Base-by-base conservation (phyloP, 1,139 yeast species). In the Sugiyamaella japonica region DNA sequence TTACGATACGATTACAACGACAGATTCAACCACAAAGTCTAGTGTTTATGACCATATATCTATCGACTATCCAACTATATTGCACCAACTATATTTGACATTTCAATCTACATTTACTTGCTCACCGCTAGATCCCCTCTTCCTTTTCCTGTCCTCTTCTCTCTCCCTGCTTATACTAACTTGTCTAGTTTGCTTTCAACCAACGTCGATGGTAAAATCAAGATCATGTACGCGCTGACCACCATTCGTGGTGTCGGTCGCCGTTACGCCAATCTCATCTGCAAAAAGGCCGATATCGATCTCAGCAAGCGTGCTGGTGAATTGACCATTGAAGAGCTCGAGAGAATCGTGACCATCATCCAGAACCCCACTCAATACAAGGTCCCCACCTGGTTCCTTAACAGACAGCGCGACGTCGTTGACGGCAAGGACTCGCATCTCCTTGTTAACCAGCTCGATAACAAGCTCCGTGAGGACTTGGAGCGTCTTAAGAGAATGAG, bases 161-260 rank as follows among this genome's bases (percentile, higher is more conserved):
- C 42, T n/a, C 42, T n/a, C 42, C 16, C 43, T n/a, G 6, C 32
- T 16, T 3, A n/a, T 40, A 40, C 44, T 40, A 40, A 40, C 44
- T 12, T n/a, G 12, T 15, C 37, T 77, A 86, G 97, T 90, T 89
- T 93, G 84, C 90, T 93, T 84, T 93, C 95, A 89, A 95, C 99
- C 84, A 95, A 95, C 91, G 97, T 95, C 78, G 99, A 95, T 82
- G 99, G 99, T 87, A 90, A 95, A 89, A 91, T 91, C 85, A 95
- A 95, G 88, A 86, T 95, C 81, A 95, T 93, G 95, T 95, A 90
- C 89, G 99, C 99, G 79, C 85, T 95, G 83, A 91, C 99, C 86
- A 89, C 91, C 82, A 95, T 95, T 76, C 89, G 97, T 85, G 99
- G 99, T 89, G 98, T 95, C 76, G 99, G 99, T 83, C 95, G 98